Evolutionary conservation across 306 rosid species (phyloP), one percentile per base, ranked within the genome.

Genomic region (Chamaecrista fasciculata): DNA sequence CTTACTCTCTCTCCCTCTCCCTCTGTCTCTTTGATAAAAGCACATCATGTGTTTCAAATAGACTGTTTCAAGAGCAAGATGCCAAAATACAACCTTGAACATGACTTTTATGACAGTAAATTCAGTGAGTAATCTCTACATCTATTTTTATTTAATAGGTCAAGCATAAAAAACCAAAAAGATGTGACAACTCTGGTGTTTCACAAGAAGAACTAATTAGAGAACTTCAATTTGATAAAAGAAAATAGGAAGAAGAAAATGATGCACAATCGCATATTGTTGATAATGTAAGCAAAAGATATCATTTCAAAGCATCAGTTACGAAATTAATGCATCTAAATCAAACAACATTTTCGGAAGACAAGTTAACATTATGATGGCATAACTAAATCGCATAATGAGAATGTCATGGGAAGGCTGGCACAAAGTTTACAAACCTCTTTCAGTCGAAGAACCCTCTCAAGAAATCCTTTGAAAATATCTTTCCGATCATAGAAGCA

Each of bases 401-500:
- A 61, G 26, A 44, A 67, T 12, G 50, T 23, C 25, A 65, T 9
- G 55, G n/a, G 47, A 69, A 61, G 51, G 34, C 11, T n/a, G n/a
- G n/a, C n/a, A n/a, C n/a, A n/a, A n/a, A 21, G 5, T 76, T 33
- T 8, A 77, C 72, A 78, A 58, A 91, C 99, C 91, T 86, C 94
- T 81, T 94, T 94, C 62, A 91, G 83, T 21, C 81, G 82, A 75
- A 94, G 90, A 82, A 91, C 96, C 80, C 91, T 89, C 83, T 89
- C 96, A 33, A 94, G 87, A 76, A 91, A 94, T 34, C 81, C 96
- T 73, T 82, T 83, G 70, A 94, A 94, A 47, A 73, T 67, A 28
- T 88, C 95, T 79, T 91, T 91, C 66, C 81, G 83, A 62, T 91
- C 94, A 65, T 94, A 79, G 84, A 89, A 94, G 72, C 99, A 91